Percentiles rank a stretch among this genome's conserved stretches.
phyloP scores from a whole-genome alignment of 148 eudicot genomes.

The Beta vulgaris region DNA sequence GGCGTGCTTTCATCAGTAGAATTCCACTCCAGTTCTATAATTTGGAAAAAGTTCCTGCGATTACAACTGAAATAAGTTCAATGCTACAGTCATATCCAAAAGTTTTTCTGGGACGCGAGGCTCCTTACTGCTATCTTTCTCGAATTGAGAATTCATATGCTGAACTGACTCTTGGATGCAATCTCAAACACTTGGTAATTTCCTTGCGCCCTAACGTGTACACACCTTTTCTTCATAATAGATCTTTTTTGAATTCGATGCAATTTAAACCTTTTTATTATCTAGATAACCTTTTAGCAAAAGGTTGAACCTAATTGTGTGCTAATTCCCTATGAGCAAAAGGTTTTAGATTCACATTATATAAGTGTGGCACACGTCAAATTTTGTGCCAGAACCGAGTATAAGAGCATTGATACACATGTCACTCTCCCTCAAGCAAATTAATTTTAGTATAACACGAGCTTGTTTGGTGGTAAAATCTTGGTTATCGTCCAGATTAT shows the following conservation, averaged over 20 bases:
- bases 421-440: neutral
- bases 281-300: neutral
- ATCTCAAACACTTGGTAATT: constrained; percentile 70
- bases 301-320: constrained; percentile 2
- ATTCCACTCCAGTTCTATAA: constrained; percentile 69
- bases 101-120: constrained; percentile 79
- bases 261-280: neutral
- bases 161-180: constrained; percentile 93
- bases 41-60: constrained; percentile 62
- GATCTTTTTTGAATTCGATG: neutral
- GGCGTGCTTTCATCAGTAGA: constrained; percentile 62
- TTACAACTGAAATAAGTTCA: constrained; percentile 68
- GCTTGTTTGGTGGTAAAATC: neutral
- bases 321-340: neutral
- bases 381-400: neutral
- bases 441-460: neutral
- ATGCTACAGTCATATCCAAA: constrained; percentile 70
- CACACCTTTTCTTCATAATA: neutral
- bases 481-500: neutral
- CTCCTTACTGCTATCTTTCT: constrained; percentile 85
- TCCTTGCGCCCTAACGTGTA: constrained; percentile 10
- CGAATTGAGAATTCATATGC: constrained; percentile 64
- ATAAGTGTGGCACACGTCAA: too few relatives aligned
- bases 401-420: neutral
- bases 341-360: neutral